Percentiles rank a stretch among this genome's conserved stretches.
Conservation (phyloP, 306 rosid genomes). For the Quercus gilva region DNA sequence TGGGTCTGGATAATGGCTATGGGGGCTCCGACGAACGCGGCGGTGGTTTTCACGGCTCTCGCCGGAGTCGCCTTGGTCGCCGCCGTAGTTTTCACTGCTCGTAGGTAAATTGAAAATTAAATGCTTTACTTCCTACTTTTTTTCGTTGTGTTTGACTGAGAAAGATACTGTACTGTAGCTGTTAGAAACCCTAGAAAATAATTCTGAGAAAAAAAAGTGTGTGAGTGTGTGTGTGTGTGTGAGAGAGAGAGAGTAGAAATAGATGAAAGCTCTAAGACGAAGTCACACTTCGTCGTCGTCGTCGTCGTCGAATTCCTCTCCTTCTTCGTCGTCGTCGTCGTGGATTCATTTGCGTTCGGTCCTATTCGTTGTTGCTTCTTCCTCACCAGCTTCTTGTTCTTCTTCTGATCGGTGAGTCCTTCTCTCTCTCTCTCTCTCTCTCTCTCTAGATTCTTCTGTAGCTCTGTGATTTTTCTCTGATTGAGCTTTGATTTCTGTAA, state of each 20-base stretch:
- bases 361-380: constrained; percentile 87
- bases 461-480: constrained; percentile 17
- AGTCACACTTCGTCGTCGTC: constrained; percentile 78
- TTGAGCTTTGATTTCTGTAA: constrained; percentile 32
- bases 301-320: constrained; percentile 72
- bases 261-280: constrained; percentile 95
- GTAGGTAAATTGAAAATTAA: constrained; percentile 55
- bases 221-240: neutral
- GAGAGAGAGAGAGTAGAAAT: constrained; percentile 8
- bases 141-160: neutral
- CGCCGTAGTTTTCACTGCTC: constrained; percentile 60
- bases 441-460: neutral
- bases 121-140: neutral
- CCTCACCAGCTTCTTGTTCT: constrained; percentile 97
- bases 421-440: constrained; percentile 28
- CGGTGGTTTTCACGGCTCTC: constrained; percentile 62
- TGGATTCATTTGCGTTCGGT: constrained; percentile 99
- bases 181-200: neutral
- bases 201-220: neutral
- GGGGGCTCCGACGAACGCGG: constrained; percentile 36
- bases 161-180: neutral
- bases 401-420: constrained; percentile 97
- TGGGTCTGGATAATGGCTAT: constrained; percentile 39
- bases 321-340: constrained; percentile 84
- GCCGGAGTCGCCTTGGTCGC: constrained; percentile 63